Evolutionary conservation across 805 yeast species (phyloP), one percentile per base, ranked within the genome.

Genomic region (Kockiozyma suomiensis): DNA sequence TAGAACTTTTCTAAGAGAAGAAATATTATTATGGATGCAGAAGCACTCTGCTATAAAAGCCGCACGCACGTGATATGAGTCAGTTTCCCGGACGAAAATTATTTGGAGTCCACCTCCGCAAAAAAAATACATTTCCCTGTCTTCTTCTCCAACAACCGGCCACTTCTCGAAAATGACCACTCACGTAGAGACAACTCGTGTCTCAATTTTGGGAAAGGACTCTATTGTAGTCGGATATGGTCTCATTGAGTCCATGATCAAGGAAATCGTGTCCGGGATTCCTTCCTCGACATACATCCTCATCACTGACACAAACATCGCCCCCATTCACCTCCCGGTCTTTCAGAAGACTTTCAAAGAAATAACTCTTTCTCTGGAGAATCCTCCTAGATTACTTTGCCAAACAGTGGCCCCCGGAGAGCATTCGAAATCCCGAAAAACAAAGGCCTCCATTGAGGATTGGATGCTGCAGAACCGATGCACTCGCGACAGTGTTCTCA

Each of bases 391-490:
- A 65, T 74, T 94, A 37, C 76, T 94, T 57, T 78, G 84, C 13
- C 92, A 86, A 73, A 79, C 81, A 3, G 89, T 94, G 15, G 79
- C 94, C 3, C 99, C 99, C 0, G 99, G 99, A 52, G 99, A 94
- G 74, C 83, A 90, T 55, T 87, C 87, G 73, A 94, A 94, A 77
- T 86, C 83, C 59, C 82, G 99, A 68, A 84, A 84, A 52, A 91
- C 97, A 35, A 94, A 94, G 75, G 98, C 94, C 28, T 85, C 83
- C 10, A 92, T 94, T 58, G 99, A 94, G 76, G 99, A 94, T 75
- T 93, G 82, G 75, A 77, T 94, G 70, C 81, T 94, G 63, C 70
- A 75, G 4, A 76, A 90, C 70, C 96, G 96, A 26, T 94, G 99
- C 74, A 94, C 98, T 15, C 84, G 99, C 75, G 99, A 94, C 73